Conservation (phyloP, 495 filamentous ascomycete genomes). For the Apodospora peruviana region DNA sequence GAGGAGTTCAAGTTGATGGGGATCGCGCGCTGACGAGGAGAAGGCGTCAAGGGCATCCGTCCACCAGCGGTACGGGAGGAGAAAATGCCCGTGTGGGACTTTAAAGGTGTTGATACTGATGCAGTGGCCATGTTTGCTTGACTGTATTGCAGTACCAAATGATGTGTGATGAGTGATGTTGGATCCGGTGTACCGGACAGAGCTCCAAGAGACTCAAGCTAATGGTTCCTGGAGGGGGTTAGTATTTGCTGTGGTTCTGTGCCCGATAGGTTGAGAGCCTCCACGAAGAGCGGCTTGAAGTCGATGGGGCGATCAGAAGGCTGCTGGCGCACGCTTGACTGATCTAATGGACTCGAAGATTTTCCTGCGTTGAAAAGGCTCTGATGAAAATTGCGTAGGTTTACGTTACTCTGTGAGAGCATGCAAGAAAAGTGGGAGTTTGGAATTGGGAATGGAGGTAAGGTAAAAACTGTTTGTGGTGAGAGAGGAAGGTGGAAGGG, state of each 20-base stretch:
- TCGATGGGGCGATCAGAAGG: slow-evolving; percentile 44
- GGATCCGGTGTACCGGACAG: slow-evolving; percentile 39
- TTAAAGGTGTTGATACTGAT: slow-evolving; percentile 84
- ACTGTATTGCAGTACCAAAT: slow-evolving; percentile 33
- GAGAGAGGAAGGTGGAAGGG: slow-evolving; percentile 4
- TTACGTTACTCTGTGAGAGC: slow-evolving; percentile 4
- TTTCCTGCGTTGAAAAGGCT: slow-evolving; percentile 21
- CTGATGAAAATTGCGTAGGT: slow-evolving; percentile 13
- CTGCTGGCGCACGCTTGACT: slow-evolving; percentile 26
- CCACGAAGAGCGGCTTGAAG: slow-evolving; percentile 29
- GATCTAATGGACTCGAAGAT: slow-evolving; percentile 37
- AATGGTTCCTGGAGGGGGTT: slow-evolving; percentile 59
- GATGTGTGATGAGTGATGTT: slow-evolving; percentile 29
- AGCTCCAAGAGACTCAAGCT: slow-evolving; percentile 60
- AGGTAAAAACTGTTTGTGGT: slow-evolving; percentile 19
- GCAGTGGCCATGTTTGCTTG: slow-evolving; percentile 75
- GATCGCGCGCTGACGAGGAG: slow-evolving; percentile 56
- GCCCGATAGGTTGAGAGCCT: slow-evolving; percentile 45
- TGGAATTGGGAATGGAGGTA: slow-evolving; percentile 17
- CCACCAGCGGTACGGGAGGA: slow-evolving; percentile 88
- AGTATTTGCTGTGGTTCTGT: slow-evolving; percentile 44
- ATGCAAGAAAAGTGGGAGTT: slow-evolving; percentile 14
- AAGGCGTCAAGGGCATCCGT: slow-evolving; percentile 90
- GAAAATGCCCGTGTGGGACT: slow-evolving; percentile 90
- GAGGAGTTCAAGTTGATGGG: slow-evolving; percentile 54